Evolutionary conservation across 108 stramenopile species (phyloP).

Genomic region (Skeletonema potamos): DNA sequence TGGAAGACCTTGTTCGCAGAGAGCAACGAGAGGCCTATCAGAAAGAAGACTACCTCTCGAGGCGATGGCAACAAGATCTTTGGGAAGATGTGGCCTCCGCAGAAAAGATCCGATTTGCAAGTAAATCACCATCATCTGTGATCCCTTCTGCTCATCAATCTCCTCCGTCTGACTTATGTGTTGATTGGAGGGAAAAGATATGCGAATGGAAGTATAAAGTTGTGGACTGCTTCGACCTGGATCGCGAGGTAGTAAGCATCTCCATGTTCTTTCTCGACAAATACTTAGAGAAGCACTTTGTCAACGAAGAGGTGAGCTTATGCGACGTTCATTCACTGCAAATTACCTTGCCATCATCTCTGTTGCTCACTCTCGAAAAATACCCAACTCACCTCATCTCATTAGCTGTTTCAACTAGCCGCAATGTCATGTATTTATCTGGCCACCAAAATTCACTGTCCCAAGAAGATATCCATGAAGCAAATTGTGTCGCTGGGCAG

Average conservation of each 20-base stretch:
- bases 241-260: slow-evolving; percentile 66
- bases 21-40: slow-evolving; percentile 19
- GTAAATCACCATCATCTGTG: slow-evolving; percentile 25
- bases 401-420: slow-evolving; percentile 25
- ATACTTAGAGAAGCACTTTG: slow-evolving; percentile 43
- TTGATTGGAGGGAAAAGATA: slow-evolving; percentile 42
- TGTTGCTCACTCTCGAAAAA: not conserved
- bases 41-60: slow-evolving; percentile 11
- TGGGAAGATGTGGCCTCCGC: not conserved
- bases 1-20: slow-evolving; percentile 11
- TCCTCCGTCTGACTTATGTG: slow-evolving; percentile 3
- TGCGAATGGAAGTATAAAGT: slow-evolving; percentile 82
- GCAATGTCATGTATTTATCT: slow-evolving; percentile 34
- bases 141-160: not conserved
- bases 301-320: slow-evolving; percentile 21
- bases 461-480: slow-evolving; percentile 13
- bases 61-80: slow-evolving; percentile 8
- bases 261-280: slow-evolving; percentile 71
- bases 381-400: not conserved
- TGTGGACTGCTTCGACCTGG: slow-evolving; percentile 74
- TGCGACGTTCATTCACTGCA: not conserved
- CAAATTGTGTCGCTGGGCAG: slow-evolving; percentile 25
- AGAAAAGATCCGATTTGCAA: not conserved
- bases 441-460: slow-evolving; percentile 33
- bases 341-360: not conserved